phyloP scores from a whole-genome alignment of 768 basidiomycete genomes.

The Amanita rimosa region DNA sequence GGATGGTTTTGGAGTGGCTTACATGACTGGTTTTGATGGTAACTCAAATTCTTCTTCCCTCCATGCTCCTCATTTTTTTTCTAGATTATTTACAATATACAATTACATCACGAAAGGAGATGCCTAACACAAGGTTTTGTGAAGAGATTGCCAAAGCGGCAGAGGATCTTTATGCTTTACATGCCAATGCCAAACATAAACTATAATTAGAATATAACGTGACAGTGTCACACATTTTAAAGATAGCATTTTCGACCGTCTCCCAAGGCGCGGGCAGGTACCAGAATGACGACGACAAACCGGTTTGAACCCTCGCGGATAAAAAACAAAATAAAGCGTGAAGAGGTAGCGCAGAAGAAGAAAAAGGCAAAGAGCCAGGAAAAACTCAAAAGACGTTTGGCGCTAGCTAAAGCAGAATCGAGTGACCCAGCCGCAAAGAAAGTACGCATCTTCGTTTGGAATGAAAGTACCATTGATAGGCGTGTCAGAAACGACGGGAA shows the following conservation, averaged over 20 bases:
- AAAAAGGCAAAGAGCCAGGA: conserved; percentile 72
- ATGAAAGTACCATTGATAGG: background rate
- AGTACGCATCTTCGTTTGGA: conserved; percentile 26
- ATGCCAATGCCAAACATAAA: conserved; percentile 15
- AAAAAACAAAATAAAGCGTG: conserved; percentile 82
- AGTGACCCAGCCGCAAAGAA: conserved; percentile 70
- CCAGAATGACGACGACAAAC: conserved; percentile 38
- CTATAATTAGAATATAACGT: background rate
- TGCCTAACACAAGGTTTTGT: conserved; percentile 68
- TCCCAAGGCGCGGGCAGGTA: background rate
- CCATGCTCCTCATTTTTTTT: background rate
- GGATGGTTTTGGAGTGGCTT: conserved; percentile 90
- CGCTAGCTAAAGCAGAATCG: conserved; percentile 65
- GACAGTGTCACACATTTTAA: too few species aligned
- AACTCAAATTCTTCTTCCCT: conserved; percentile 13
- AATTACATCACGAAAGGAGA: conserved; percentile 76
- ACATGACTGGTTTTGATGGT: conserved; percentile 87
- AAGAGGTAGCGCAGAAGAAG: conserved; percentile 59
- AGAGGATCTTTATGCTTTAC: conserved; percentile 61
- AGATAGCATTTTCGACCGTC: too few species aligned
- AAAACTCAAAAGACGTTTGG: conserved; percentile 74
- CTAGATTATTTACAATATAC: conserved; percentile 78
- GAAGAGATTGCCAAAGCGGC: conserved; percentile 52
- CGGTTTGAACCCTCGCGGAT: conserved; percentile 59
- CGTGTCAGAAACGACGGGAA: conserved; percentile 59